Base-by-base conservation (phyloP, 1,139 yeast species). In the Yamadazyma sp. region DNA sequence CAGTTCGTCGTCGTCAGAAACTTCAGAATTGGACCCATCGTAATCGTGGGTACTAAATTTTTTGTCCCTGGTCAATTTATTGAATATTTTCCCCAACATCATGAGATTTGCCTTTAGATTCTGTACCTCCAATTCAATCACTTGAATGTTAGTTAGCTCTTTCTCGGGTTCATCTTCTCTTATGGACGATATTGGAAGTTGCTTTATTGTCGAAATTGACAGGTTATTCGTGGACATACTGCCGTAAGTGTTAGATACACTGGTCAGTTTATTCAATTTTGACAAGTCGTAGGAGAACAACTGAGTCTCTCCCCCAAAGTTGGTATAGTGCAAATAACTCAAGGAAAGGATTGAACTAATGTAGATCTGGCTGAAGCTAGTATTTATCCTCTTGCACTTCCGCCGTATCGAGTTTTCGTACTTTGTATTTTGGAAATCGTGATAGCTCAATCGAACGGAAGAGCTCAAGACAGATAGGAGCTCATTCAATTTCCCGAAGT, bases 331-430 rank as follows among this genome's bases (percentile, higher is more conserved):
- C 58, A 69, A 60, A 17, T 66, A 65, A 39, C 73, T 66, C 40
- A 82, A 60, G 54, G 74, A 81, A 12, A 82, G 55, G 30, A 74
- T 64, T 12, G 85, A 81, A 52, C 79, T 79, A 37, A 81, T 74
- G 46, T 79, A 79, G 34, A 83, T 68, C 47, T 80, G 83, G 2
- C 86, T 73, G 45, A 79, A 71, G 2, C 81, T 64, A 5, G 72
- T 58, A 1, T 81, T 73, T 18, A 83, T 63, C 42, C 73, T 69
- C 49, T 69, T 76, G 46, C 83, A 58, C 34, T 75, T 64, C 39
- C 69, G 63, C 43, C 75, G 67, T 5, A 81, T 68, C 5, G 74
- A 62, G 23, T 54, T 57, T 38, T 76, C 77, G 45, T 69, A 65
- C 38, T 73, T 69, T 10, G 77, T 68, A 22, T 62, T 62, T 11